Evolutionary conservation across 192 early-diverging fungal species (phyloP).

Genomic region (Coemansia reversa): DNA sequence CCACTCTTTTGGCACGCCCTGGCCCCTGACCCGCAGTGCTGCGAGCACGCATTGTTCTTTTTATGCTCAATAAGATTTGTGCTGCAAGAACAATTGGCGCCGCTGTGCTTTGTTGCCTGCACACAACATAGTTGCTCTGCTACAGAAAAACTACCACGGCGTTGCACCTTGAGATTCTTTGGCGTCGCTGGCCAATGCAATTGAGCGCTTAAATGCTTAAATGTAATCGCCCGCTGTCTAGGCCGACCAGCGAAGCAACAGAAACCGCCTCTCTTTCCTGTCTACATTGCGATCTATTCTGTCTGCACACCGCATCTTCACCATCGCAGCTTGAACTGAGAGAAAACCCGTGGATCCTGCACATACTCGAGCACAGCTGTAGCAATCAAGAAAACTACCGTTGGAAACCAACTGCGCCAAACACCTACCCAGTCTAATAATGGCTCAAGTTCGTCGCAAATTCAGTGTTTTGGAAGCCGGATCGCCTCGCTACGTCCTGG

Average conservation of each 20-base stretch:
- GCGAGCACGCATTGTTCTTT: not conserved
- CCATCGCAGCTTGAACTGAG: not conserved
- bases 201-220: slow-evolving; percentile 7
- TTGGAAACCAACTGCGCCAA: not conserved
- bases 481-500: slow-evolving; percentile 52
- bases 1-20: not conserved
- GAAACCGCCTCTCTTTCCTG: slow-evolving; percentile 6
- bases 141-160: not conserved
- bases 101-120: not conserved
- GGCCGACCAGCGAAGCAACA: not conserved
- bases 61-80: not conserved
- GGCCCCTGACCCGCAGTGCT: not conserved
- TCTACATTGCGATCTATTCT: not conserved
- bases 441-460: slow-evolving; percentile 43
- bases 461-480: slow-evolving; percentile 52
- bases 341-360: not conserved
- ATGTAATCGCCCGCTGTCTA: not conserved
- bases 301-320: not conserved
- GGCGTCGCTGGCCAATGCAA: slow-evolving; percentile 4
- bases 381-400: not conserved
- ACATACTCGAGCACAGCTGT: not conserved
- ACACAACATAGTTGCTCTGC: not conserved
- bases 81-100: not conserved
- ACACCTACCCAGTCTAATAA: slow-evolving; percentile 5
- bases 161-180: not conserved